Percentiles rank a stretch among this genome's conserved stretches.
Conservation (phyloP, 441 rosid genomes). For the Pelargonium myrrhifolium region DNA sequence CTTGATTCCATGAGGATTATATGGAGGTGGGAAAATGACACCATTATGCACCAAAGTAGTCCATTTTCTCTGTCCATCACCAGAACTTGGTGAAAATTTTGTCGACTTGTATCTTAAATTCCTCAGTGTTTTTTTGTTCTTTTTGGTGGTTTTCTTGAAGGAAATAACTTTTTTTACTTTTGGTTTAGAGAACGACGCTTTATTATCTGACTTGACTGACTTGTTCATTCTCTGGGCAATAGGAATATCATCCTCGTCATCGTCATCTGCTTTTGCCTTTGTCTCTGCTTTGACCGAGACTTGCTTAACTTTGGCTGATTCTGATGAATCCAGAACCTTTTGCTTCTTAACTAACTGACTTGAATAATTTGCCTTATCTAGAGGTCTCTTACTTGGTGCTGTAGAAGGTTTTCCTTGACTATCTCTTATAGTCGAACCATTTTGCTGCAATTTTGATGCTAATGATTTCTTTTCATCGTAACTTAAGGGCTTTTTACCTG, state of each 20-base stretch:
- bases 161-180: conserved; percentile 43
- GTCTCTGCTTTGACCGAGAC: conserved; percentile 42
- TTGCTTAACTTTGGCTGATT: conserved; percentile 38
- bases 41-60: conserved; percentile 90
- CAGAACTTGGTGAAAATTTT: conserved; percentile 60
- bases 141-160: conserved; percentile 44
- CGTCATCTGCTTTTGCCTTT: conserved; percentile 37
- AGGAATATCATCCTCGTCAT: conserved; percentile 59
- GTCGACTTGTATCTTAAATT: conserved; percentile 66
- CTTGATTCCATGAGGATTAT: conserved; percentile 78
- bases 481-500: conserved; percentile 33
- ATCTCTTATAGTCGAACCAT: conserved; percentile 49
- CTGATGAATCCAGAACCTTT: conserved; percentile 43
- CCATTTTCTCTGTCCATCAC: conserved; percentile 99
- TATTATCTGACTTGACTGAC: conserved; percentile 34
- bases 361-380: conserved; percentile 44
- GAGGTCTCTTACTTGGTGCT: conserved; percentile 58
- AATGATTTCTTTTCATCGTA: conserved; percentile 45
- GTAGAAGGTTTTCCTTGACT: conserved; percentile 34
- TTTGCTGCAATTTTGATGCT: conserved; percentile 39
- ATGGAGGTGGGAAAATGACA: conserved; percentile 93
- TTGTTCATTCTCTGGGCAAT: conserved; percentile 65
- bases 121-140: conserved; percentile 53
- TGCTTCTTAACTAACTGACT: conserved; percentile 56
- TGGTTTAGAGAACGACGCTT: conserved; percentile 39